A percentile compares a stretch with the other conserved stretches of the same genome.
Conservation (phyloP, 2,329 filamentous ascomycete species). For the Gnomoniopsis sp. region DNA sequence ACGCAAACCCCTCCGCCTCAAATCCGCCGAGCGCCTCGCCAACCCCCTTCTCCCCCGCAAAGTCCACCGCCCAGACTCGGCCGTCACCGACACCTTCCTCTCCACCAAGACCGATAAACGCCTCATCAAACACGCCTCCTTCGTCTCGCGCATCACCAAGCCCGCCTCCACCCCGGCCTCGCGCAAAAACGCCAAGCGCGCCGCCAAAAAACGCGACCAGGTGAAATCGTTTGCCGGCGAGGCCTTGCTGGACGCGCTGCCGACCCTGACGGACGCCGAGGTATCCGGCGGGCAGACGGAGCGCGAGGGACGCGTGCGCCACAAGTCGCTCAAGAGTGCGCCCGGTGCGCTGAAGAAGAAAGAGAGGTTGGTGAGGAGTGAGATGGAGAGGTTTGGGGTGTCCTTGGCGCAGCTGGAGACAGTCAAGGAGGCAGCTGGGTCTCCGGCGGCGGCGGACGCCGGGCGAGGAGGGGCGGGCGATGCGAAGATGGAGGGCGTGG, state of each 20-base stretch:
- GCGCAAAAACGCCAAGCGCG: conserved; percentile 37
- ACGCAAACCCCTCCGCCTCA: conserved; percentile 52
- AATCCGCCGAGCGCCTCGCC: conserved; percentile 49
- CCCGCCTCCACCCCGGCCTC: conserved; percentile 26
- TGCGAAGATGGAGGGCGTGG: conserved; percentile 19
- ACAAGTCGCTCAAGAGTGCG: conserved; percentile 70
- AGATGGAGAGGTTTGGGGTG: conserved; percentile 79
- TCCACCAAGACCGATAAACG: conserved; percentile 81
- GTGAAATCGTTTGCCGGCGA: conserved; percentile 67
- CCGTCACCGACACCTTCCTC: conserved; percentile 57
- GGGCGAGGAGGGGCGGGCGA: conserved; percentile 19
- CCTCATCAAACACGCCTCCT: conserved; percentile 73
- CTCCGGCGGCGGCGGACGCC: conserved; percentile 1
- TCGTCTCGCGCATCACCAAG: conserved; percentile 74
- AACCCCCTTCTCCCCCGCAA: conserved; percentile 50
- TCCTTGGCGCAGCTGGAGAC: conserved; percentile 74
- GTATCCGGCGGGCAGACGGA: conserved; percentile 37
- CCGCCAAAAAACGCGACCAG: conserved; percentile 45
- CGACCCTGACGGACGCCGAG: conserved; percentile 52
- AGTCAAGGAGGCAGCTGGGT: conserved; percentile 26
- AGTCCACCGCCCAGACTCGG: conserved; percentile 48
- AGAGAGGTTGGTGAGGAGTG: conserved; percentile 72
- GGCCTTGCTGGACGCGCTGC: conserved; percentile 63
- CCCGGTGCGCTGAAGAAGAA: conserved; percentile 82
- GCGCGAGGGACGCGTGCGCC: conserved; percentile 55